phyloP scores from a whole-genome alignment of 768 basidiomycete species.

The Termitomyces heimii region DNA sequence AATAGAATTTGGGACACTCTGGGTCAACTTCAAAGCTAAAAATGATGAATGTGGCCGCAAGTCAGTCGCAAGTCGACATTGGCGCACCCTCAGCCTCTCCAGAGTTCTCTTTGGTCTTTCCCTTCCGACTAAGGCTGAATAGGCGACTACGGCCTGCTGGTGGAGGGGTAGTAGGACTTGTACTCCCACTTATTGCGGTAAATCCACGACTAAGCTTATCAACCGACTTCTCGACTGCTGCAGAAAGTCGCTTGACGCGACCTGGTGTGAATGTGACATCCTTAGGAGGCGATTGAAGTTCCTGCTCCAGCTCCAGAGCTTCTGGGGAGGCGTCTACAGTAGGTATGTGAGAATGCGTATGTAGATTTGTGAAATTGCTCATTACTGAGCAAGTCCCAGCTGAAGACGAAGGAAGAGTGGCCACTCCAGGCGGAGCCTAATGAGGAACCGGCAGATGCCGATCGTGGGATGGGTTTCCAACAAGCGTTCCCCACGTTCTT shows the following conservation, averaged over 20 bases:
- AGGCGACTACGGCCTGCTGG: conserved; percentile 40
- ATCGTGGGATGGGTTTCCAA: background rate
- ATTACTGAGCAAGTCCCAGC: conserved; percentile 13
- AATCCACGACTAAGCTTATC: conserved; percentile 61
- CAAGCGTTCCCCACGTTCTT: conserved; percentile 24
- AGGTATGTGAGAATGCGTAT: conserved; percentile 19
- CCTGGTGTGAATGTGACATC: conserved; percentile 29
- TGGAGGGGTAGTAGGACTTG: conserved; percentile 24
- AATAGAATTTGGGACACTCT: conserved; percentile 26
- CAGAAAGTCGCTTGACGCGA: conserved; percentile 47
- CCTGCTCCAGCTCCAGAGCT: conserved; percentile 22
- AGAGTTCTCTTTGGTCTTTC: conserved; percentile 38
- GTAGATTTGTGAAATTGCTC: conserved; percentile 18
- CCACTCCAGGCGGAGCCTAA: background rate
- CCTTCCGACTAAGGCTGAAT: conserved; percentile 51
- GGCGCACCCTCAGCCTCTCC: conserved; percentile 25
- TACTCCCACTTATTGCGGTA: conserved; percentile 29
- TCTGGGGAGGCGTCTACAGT: conserved; percentile 25
- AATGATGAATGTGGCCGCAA: conserved; percentile 15
- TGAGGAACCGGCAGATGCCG: conserved; percentile 13
- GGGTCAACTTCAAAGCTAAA: conserved; percentile 22
- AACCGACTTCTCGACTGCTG: conserved; percentile 42
- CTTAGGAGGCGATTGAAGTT: conserved; percentile 20
- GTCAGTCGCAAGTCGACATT: conserved; percentile 7
- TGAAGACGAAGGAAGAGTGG: conserved; percentile 1